These are phyloP conservation scores for Solanum medicagineum DNA, from an alignment of 257 asterid genomes.

Conservation along the genomic window DNA sequence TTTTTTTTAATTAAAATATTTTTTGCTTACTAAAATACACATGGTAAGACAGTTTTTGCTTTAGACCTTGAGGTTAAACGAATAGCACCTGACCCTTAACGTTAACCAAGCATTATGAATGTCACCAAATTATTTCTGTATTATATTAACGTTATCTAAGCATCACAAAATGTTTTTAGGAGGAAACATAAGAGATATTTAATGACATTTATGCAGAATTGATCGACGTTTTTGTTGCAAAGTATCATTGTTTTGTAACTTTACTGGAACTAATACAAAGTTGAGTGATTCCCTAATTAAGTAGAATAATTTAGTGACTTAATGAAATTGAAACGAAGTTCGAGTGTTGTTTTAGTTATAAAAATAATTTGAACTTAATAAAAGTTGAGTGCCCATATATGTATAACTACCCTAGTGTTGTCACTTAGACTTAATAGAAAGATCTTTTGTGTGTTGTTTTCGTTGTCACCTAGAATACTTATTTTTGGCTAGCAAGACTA, in stretches of 20 bases:
- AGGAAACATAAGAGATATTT: neutral
- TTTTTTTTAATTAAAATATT: too few species aligned
- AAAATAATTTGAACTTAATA: neutral
- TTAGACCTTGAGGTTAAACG: neutral
- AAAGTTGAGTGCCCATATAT: neutral
- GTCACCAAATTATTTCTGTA: neutral
- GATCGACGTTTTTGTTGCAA: neutral
- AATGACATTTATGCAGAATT: neutral
- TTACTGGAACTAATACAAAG: neutral
- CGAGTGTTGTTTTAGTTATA: neutral
- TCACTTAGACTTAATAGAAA: neutral
- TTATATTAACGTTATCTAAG: neutral
- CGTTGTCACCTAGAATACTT: neutral
- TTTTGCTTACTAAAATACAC: neutral
- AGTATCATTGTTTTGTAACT: neutral
- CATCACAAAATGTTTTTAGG: neutral
- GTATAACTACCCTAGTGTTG: neutral
- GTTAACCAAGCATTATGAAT: neutral
- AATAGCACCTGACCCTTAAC: neutral
- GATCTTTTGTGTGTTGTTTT: neutral
- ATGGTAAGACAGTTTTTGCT: neutral
- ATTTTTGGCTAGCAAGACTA: neutral
- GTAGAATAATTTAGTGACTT: neutral
- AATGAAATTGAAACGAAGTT: neutral
- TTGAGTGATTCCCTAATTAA: neutral